These are phyloP conservation scores for Dunaliella sp. DNA, from an alignment of 139 green algal genomes.

Conservation along the genomic window DNA sequence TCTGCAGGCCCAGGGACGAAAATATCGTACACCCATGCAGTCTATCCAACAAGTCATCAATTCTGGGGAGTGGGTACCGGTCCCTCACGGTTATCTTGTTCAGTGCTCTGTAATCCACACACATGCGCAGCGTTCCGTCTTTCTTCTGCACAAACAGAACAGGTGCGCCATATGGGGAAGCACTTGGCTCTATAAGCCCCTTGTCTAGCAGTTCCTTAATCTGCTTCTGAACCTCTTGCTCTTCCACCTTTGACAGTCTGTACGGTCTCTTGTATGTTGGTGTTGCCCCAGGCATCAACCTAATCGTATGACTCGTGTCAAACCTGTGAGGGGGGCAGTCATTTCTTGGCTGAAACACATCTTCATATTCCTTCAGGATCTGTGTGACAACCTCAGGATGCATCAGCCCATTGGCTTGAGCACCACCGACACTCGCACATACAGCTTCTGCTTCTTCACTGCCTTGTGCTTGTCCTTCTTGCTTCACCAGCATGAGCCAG, in stretches of 20 bases:
- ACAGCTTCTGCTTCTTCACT: no score
- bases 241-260: slow-evolving; percentile 1
- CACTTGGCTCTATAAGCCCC: slow-evolving; percentile 22
- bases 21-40: no score
- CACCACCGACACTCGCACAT: no score
- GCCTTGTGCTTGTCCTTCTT: no score
- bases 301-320: slow-evolving; percentile 22
- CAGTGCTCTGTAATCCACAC: slow-evolving; percentile 35
- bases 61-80: slow-evolving; percentile 46
- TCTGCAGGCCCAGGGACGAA: slow-evolving; percentile 10
- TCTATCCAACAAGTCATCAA: no score
- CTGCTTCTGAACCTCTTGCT: slow-evolving; percentile 9
- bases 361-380: neutral
- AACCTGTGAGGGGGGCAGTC: neutral
- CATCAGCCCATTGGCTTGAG: neutral
- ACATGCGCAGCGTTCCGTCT: slow-evolving; percentile 32
- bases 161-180: slow-evolving; percentile 19
- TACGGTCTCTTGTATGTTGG: slow-evolving; percentile 8
- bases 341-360: neutral
- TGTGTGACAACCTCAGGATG: neutral
- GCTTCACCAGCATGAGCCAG: no score
- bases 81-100: slow-evolving; percentile 49
- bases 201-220: slow-evolving; percentile 19
- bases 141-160: slow-evolving; percentile 42
- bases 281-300: neutral